Base-by-base conservation (phyloP, 2,329 filamentous ascomycete species). In the Colletotrichum tamarilloi region DNA sequence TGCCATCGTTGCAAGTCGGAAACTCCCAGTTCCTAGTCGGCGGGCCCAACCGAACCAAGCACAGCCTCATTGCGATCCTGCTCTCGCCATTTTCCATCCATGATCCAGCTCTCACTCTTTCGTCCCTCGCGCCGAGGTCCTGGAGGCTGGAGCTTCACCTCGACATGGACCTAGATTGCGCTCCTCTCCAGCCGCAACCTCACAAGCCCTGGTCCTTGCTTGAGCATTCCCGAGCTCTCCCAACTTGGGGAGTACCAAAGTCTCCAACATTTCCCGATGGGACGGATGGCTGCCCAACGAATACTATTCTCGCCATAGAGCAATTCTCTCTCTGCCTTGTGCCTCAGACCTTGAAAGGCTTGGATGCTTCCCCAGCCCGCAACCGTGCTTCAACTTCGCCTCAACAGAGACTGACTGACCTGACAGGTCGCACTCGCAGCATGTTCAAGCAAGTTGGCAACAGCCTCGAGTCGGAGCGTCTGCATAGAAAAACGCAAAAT, bases 41-140 rank as follows among this genome's bases (percentile, higher is more conserved):
- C 69, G 69, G 69, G 70, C 55, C 60, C 70, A 68, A 53, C 70
- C 70, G 58, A 73, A 52, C 53, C 38, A 30, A 64, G 70, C 70
- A 73, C 70, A 32, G 66, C 70, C 70, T 64, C 66, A n/a, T 35
- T 55, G 28, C 46, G 14, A 55, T 55, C 14, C 14, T 28, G 28
- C 22, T 24, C 22, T 42, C 57, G 8, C 22, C 32, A 59, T 11
- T 8, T 12, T 30, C 5, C 24, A 32, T n/a, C 9, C 30, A 9
- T 30, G 9, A 32, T 11, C 30, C 26, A 4, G 28, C 24, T 32
- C 8, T 19, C 14, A 19, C 55, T 7, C 26, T 32, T 16, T n/a
- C 28, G 32, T 35, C 38, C 16, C 38, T 5, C 16, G 58, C 30
- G 62, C 62, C 46, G 62, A 63, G 62, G 62, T 30, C 9, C 9